These are phyloP conservation scores for Cryphonectria radicalis DNA, from an alignment of 2,329 filamentous ascomycete species.

Conservation along the genomic window DNA sequence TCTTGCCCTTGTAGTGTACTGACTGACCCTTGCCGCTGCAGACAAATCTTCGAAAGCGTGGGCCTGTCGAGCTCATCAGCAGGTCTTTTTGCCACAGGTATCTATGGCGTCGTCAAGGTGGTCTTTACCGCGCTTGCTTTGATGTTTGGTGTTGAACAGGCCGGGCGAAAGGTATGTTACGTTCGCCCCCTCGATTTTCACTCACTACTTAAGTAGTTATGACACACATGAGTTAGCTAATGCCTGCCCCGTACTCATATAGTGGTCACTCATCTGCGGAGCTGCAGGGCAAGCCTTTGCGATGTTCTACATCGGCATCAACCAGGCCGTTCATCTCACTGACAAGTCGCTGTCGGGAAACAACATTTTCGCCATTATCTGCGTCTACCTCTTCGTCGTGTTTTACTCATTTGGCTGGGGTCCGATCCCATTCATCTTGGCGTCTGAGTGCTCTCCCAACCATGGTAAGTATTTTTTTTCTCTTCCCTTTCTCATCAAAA, in stretches of 20 bases:
- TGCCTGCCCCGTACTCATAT: conserved; percentile 52
- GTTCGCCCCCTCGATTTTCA: conserved; percentile 42
- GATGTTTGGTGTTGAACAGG: conserved; percentile 29
- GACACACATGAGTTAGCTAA: neutral
- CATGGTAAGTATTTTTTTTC: conserved; percentile 23
- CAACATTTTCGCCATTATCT: conserved; percentile 50
- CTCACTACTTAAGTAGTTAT: too few relatives aligned
- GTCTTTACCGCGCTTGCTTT: conserved; percentile 38
- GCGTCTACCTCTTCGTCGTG: conserved; percentile 48
- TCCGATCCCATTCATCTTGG: conserved; percentile 35
- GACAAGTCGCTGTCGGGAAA: conserved; percentile 42
- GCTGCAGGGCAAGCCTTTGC: conserved; percentile 45
- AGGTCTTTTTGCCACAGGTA: conserved; percentile 72
- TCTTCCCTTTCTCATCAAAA: too few relatives aligned
- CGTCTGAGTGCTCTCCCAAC: conserved; percentile 35
- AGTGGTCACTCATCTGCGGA: conserved; percentile 51
- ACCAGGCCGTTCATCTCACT: conserved; percentile 36
- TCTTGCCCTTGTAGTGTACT: conserved; percentile 22
- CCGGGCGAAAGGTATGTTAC: conserved; percentile 24
- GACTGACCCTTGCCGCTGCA: conserved; percentile 30
- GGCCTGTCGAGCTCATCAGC: conserved; percentile 61
- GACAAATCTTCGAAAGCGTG: conserved; percentile 64
- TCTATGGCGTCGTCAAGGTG: conserved; percentile 76
- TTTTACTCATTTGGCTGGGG: conserved; percentile 40
- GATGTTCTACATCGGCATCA: conserved; percentile 49